Evolutionary conservation across 768 basidiomycete genomes (phyloP).

Genomic region (Pisolithus sp.): DNA sequence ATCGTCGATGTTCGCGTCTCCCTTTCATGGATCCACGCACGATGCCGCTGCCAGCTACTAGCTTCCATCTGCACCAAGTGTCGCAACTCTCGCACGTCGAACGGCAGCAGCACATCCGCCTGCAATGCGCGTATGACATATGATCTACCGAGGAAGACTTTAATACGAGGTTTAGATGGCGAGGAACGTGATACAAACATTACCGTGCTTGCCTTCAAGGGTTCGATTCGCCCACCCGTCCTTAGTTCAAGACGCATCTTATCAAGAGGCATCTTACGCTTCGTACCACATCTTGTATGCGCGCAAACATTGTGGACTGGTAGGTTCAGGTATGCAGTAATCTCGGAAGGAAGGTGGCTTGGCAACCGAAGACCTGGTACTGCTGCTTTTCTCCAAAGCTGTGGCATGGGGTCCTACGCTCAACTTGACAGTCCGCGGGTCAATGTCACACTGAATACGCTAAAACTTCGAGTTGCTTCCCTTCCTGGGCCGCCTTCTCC

Average conservation of each 20-base stretch:
- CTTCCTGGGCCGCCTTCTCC: slow-evolving; percentile 22
- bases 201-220: slow-evolving; percentile 40
- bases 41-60: slow-evolving; percentile 37
- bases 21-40: slow-evolving; percentile 28
- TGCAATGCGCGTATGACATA: slow-evolving; percentile 39
- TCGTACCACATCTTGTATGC: slow-evolving; percentile 43
- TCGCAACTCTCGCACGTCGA: slow-evolving; percentile 28
- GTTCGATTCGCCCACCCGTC: slow-evolving; percentile 26
- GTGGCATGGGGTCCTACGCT: background rate
- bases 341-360: slow-evolving; percentile 8
- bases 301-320: slow-evolving; percentile 33
- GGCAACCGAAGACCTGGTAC: background rate
- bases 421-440: slow-evolving; percentile 5
- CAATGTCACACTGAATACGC: slow-evolving; percentile 26
- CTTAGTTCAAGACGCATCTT: slow-evolving; percentile 36
- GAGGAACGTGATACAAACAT: slow-evolving; percentile 29
- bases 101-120: slow-evolving; percentile 33
- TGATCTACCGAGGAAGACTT: slow-evolving; percentile 26
- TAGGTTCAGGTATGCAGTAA: slow-evolving; percentile 23
- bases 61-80: slow-evolving; percentile 34
- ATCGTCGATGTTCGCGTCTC: background rate
- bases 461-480: slow-evolving; percentile 11
- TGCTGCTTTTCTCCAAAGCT: background rate
- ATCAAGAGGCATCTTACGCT: slow-evolving; percentile 26
- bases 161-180: background rate